Evolutionary conservation across 78 protist genomes (phyloP), one percentile per base, ranked within the genome.

Genomic region (Reticulomyxa filosa): DNA sequence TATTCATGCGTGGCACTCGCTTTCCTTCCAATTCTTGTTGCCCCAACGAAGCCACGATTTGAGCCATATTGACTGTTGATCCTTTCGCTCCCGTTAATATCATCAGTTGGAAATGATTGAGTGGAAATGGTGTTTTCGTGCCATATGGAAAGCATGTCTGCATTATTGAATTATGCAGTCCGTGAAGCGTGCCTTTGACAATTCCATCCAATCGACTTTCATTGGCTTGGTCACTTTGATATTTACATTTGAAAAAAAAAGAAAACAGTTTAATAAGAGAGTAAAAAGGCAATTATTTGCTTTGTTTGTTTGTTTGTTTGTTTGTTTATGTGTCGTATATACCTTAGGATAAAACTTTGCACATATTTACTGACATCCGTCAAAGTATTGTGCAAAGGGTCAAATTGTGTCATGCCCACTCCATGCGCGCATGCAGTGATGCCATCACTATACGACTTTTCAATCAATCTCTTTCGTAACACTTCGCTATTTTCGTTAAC

Each of bases 71-170:
- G 52, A 94, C 98, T 42, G 50, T 42, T n/a, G 17, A 42, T 35
- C 99, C 99, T 75, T 93, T 91, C 38, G 98, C 98, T 37, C 98
- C 99, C 2, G 97, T 67, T 17, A 22, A n/a, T 13, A 85, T 81
- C 98, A 93, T 95, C 52, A 84, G 34, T 7, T 87, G 61, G 57
- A 97, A 65, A 62, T 70, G 59, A 77, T 97, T 97, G n/a, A 50
- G 32, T 5, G 98, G 98, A 79, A 94, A 94, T 2, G 79, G 67
- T 22, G 4, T 38, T 10, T 26, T 13, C 69, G 68, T 86, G 57
- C 93, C 95, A 25, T 46, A 64, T 35, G 97, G 94, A 10, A 94
- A 39, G 32, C 78, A 69, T 4, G 71, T 55, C 26, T 78, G 69
- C 33, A 83, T 78, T 13, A 91, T 77, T 26, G 73, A 53, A 0